Conservation (phyloP, 139 green algal genomes). For the Pleodorina starrii region DNA sequence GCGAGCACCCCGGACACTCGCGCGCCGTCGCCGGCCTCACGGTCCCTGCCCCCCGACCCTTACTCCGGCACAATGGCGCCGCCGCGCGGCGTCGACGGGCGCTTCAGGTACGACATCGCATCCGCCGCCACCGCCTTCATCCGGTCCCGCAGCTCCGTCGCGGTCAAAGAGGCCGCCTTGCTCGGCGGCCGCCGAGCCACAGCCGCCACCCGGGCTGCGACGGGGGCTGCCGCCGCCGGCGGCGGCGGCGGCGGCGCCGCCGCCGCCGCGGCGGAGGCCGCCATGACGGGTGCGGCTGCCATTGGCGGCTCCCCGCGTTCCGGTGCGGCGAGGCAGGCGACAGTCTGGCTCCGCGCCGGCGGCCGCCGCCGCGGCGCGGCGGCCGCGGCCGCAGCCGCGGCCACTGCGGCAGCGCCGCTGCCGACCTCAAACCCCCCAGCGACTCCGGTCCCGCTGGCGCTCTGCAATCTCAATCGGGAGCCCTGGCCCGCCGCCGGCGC, state of each 20-base stretch:
- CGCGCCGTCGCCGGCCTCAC: no score
- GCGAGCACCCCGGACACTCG: no score
- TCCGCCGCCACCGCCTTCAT: neutral
- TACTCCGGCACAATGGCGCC: neutral
- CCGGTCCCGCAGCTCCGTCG: neutral
- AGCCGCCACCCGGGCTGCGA: neutral
- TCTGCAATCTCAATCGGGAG: neutral
- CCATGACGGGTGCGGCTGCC: no score
- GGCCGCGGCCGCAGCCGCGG: no score
- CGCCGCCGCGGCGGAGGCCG: neutral
- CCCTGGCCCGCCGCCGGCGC: neutral
- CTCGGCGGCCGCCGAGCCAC: neutral
- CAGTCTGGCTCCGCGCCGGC: neutral
- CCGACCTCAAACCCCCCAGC: no score
- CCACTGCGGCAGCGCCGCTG: no score
- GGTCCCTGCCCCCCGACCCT: no score
- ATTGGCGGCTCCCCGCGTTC: no score
- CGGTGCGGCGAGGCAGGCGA: neutral
- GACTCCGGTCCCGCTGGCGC: neutral
- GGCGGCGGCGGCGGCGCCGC: neutral
- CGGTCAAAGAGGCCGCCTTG: neutral
- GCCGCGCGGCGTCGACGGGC: no score
- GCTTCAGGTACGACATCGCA: neutral
- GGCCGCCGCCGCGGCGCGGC: neutral
- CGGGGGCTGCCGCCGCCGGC: neutral